Conservation (phyloP, 257 asterid species). For the Osmanthus fragrans region DNA sequence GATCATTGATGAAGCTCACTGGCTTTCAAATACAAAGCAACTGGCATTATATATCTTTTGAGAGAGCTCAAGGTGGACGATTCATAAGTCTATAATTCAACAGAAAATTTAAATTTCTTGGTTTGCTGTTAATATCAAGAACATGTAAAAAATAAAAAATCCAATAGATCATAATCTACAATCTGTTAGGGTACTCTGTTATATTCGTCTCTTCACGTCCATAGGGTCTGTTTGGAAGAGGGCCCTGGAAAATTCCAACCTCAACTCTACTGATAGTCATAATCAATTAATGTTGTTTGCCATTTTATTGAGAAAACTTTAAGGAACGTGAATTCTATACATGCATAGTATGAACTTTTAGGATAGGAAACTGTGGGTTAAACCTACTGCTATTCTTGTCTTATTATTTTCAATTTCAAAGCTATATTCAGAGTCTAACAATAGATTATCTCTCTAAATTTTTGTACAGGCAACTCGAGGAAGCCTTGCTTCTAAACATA, state of each 20-base stretch:
- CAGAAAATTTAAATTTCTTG: not conserved
- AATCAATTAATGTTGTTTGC: not conserved
- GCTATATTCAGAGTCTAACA: constrained; percentile 16
- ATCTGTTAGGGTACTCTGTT: not conserved
- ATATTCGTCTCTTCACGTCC: not conserved
- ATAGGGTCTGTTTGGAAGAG: not conserved
- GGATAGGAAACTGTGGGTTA: not conserved
- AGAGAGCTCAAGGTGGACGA: not conserved
- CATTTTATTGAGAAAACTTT: not conserved
- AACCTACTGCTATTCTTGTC: constrained; percentile 10
- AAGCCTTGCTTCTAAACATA: constrained; percentile 72
- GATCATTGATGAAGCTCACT: not conserved
- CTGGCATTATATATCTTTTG: not conserved
- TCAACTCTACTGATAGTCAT: not conserved
- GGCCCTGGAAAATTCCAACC: not conserved
- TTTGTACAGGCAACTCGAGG: constrained; percentile 84
- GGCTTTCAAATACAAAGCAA: not conserved
- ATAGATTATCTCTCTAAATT: constrained; percentile 21
- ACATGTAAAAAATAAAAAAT: not conserved
- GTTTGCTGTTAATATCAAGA: not conserved
- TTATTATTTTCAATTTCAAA: constrained; percentile 7
- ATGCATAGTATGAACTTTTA: not conserved
- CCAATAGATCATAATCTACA: not conserved
- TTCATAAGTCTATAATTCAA: not conserved
- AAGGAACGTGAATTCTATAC: not conserved